Evolutionary conservation across 805 yeast species (phyloP).

Genomic region (Zygoascus flipseniorum): DNA sequence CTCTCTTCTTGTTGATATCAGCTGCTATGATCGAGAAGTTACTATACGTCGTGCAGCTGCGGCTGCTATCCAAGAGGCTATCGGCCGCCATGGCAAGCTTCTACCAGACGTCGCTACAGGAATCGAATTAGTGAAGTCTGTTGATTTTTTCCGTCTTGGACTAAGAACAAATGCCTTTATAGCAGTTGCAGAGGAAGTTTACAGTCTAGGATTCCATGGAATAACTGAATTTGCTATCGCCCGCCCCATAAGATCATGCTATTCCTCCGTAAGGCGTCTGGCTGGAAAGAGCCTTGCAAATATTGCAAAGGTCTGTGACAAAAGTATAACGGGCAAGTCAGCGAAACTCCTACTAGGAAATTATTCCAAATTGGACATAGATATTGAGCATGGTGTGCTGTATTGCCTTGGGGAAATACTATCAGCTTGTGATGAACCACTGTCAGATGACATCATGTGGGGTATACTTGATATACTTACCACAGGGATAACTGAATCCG

Average conservation of each 20-base stretch:
- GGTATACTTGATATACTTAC: not conserved
- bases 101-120: slow-evolving; percentile 26
- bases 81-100: slow-evolving; percentile 52
- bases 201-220: slow-evolving; percentile 12
- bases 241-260: slow-evolving; percentile 31
- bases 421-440: not conserved
- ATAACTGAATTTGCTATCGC: slow-evolving; percentile 26
- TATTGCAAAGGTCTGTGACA: not conserved
- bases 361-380: slow-evolving; percentile 9
- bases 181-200: slow-evolving; percentile 27
- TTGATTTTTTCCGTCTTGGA: slow-evolving; percentile 46
- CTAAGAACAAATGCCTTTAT: slow-evolving; percentile 35
- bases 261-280: slow-evolving; percentile 35
- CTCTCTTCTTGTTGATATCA: slow-evolving; percentile 38
- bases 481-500: slow-evolving; percentile 5
- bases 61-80: slow-evolving; percentile 78
- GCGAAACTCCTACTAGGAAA: not conserved
- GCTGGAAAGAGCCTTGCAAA: slow-evolving; percentile 33
- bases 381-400: slow-evolving; percentile 20
- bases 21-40: slow-evolving; percentile 66
- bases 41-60: slow-evolving; percentile 71
- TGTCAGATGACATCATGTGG: not conserved
- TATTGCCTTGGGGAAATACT: slow-evolving; percentile 19
- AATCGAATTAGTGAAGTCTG: slow-evolving; percentile 43
- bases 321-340: not conserved